Base-by-base conservation (phyloP, 2,329 filamentous ascomycete genomes). In the Tolypocladium tropicale region DNA sequence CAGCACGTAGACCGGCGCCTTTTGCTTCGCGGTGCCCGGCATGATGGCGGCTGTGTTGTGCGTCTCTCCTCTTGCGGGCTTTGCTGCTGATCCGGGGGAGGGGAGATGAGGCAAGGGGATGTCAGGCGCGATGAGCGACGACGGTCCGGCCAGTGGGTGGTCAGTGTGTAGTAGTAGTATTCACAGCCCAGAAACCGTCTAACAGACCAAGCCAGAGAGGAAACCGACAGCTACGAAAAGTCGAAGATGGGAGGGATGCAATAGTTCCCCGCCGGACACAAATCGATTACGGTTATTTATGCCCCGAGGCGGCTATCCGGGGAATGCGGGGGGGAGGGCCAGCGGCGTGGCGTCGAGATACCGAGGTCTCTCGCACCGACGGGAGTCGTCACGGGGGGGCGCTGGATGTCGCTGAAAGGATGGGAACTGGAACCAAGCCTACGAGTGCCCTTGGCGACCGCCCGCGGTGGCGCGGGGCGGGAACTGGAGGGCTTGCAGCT, bases 1-100 rank as follows among this genome's bases (percentile, higher is more conserved):
- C 59, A 97, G 84, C 69, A 97, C 89, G 79, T 97, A 97, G 78
- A 77, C 78, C 58, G 79, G 78, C 55, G 76, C 72, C 65, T 78
- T 79, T 63, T 74, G 69, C 62, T 76, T 72, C 52, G 76, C 11
- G 46, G 28, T n/a, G n/a, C n/a, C 16, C 46, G 46, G 16, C 46
- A 49, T 70, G 79, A 82, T 82, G 56, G 57, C 33, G 33, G 14
- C 37, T 3, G 37, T 18, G 37, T 39, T 2, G 37, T 1, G 1
- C 6, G n/a, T 7, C 3, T 37, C n/a, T 3, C 5, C 21, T 18
- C 34, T 36, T 21, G 11, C 6, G 36, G 37, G 37, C 18, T n/a
- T 21, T 21, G 37, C 37, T n/a, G 37, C 18, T 23, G 1, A 10
- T 23, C 6, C 14, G n/a, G 3, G 7, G 14, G 36, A 37, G 36